Conservation (phyloP, 2,329 filamentous ascomycete genomes). For the Penicillium frequentans region DNA sequence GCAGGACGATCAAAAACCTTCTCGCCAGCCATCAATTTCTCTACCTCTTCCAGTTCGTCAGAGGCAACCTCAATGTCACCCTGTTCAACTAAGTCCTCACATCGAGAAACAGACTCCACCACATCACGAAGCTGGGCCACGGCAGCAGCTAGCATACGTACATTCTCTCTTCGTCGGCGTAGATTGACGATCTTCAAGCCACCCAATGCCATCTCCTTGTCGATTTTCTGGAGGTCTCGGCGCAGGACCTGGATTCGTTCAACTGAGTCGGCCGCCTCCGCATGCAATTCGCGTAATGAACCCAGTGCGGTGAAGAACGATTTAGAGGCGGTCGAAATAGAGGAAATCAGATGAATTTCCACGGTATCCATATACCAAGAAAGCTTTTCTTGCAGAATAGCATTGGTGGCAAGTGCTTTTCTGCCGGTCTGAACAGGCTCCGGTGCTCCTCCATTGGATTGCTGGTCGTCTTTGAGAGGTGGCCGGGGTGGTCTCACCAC, state of each 20-base stretch:
- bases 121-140: constrained; percentile 80
- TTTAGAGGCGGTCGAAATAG: constrained; percentile 91
- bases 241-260: constrained; percentile 78
- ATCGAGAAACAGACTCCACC: constrained; percentile 70
- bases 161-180: constrained; percentile 76
- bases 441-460: constrained; percentile 58
- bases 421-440: constrained; percentile 59
- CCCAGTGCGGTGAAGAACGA: constrained; percentile 95
- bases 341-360: constrained; percentile 93
- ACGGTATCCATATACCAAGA: constrained; percentile 99
- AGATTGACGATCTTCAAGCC: constrained; percentile 85
- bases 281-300: constrained; percentile 84
- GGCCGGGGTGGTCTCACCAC: constrained; percentile 72
- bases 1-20: constrained; percentile 39
- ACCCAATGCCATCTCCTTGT: constrained; percentile 81
- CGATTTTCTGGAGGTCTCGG: constrained; percentile 75
- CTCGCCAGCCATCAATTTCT: constrained; percentile 77
- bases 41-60: constrained; percentile 72
- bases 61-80: constrained; percentile 83
- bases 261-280: constrained; percentile 89
- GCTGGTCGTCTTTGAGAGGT: constrained; percentile 53
- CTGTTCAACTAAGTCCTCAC: constrained; percentile 77
- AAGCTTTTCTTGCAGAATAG: constrained; percentile 94
- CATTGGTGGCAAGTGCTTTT: constrained; percentile 91
- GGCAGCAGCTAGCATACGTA: constrained; percentile 77